Evolutionary conservation across 1,139 yeast species (phyloP).

Genomic region (Kluyveromyces marxianus): DNA sequence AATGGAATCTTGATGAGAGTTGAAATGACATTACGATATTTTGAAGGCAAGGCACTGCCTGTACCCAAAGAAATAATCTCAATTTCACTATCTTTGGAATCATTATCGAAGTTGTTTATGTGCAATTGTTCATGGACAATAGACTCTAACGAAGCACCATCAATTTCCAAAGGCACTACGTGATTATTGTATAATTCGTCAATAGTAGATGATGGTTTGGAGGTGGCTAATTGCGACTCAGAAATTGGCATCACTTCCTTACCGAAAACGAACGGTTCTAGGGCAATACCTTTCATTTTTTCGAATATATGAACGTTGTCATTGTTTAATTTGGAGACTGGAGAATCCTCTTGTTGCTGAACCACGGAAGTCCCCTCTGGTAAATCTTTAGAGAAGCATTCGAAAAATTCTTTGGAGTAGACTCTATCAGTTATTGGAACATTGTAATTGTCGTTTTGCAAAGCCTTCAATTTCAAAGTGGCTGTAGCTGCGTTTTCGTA

Average conservation of each 20-base stretch:
- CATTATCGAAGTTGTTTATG: constrained; percentile 18
- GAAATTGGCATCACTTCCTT: constrained; percentile 11
- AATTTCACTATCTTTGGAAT: constrained; percentile 39
- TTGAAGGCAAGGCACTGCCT: constrained; percentile 87
- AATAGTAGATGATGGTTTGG: constrained; percentile 14
- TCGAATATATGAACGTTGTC: constrained; percentile 23
- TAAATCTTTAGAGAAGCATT: constrained; percentile 17
- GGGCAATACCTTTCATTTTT: constrained; percentile 13
- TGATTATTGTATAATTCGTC: constrained; percentile 36
- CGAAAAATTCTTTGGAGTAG: constrained; percentile 27
- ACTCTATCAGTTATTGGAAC: constrained; percentile 36
- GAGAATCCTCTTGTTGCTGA: constrained; percentile 19
- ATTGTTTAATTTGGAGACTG: constrained; percentile 10
- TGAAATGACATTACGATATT: constrained; percentile 76
- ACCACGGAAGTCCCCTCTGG: constrained; percentile 19
- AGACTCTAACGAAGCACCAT: constrained; percentile 29
- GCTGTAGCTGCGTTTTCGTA: constrained; percentile 49
- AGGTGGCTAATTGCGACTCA: background rate
- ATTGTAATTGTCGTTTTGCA: constrained; percentile 47
- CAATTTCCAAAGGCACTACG: constrained; percentile 14
- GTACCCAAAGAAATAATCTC: constrained; percentile 83
- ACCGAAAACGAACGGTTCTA: constrained; percentile 21
- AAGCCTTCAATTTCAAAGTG: constrained; percentile 48
- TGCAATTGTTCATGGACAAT: constrained; percentile 16
- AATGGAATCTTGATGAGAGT: constrained; percentile 66